Conservation (phyloP, 345 rosid genomes). For the Eucalyptus erythrocorys region DNA sequence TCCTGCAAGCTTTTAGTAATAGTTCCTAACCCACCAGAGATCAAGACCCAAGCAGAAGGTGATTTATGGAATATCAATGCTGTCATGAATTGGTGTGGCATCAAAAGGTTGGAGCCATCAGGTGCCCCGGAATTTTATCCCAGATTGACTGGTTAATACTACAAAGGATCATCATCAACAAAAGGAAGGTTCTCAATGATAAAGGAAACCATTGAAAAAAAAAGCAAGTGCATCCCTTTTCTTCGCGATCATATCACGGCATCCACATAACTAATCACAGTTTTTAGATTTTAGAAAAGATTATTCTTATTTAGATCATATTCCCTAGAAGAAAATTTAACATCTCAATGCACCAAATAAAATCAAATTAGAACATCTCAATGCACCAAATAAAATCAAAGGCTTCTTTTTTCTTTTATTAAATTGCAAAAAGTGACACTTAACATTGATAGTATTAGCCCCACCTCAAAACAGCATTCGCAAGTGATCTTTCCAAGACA, state of each 20-base stretch:
- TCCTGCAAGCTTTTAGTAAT: too few species aligned
- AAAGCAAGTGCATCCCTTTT: background rate
- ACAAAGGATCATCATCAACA: background rate
- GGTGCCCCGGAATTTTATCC: too few species aligned
- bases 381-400: background rate
- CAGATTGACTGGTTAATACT: too few species aligned
- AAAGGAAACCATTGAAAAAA: background rate
- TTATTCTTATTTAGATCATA: background rate
- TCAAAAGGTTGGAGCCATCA: too few species aligned
- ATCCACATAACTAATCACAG: background rate
- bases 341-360: background rate
- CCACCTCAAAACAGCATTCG: background rate
- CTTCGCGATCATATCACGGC: background rate
- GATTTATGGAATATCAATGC: too few species aligned
- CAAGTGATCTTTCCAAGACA: background rate
- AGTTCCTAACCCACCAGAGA: too few species aligned
- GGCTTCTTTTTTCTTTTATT: fast-evolving
- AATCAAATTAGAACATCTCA: background rate
- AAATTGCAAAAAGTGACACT: background rate
- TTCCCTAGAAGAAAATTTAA: background rate
- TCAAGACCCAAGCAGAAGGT: too few species aligned
- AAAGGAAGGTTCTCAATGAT: background rate
- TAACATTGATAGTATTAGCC: background rate
- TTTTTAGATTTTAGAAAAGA: background rate
- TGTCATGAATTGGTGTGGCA: too few species aligned